Base-by-base conservation (phyloP, 176 grass and related monocot species). In the Phoenix roebelenii region DNA sequence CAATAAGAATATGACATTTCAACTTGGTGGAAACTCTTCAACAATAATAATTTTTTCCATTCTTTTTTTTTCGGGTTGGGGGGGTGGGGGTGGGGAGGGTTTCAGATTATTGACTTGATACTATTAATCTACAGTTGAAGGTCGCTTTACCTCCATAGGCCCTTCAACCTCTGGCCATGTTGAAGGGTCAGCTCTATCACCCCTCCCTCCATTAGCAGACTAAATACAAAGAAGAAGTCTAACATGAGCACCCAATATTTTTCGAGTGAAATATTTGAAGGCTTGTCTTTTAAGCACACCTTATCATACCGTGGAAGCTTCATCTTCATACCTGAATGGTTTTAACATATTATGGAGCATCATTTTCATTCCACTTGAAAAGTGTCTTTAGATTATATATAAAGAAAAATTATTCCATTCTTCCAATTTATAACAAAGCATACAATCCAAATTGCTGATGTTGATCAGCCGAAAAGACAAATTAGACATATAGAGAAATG, bases 301-400 rank as follows among this genome's bases (percentile, higher is more conserved):
- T 98, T 98, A 68, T 98, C 60, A 71, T 98, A 98, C 50, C 88
- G 84, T 61, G 93, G 93, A 70, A 98, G 53, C 54, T 92, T 98
- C 88, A 98, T 98, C 81, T 89, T 98, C 59, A 61, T 72, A 79
- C 81, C 88, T 98, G 79, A 64, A 85, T 73, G 23, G 55, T 48
- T 71, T 56, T 23, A 51, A 81, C 17, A 77, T 2, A 74, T 49
- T n/a, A 52, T 15, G 25, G 25, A 61, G 74, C 66, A 83, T 22
- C 49, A 64, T 66, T 66, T 53, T 51, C 67, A 66, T 61, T 68
- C n/a, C 68, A 64, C 65, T 66, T 30, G 18, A 14, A 7, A 28
- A 12, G 1, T 66, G 22, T 66, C 55, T 23, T 19, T 51, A 7
- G 55, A 71, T 63, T 60, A 51, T 25, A 79, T 65, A 53, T 18